These are phyloP conservation scores for Calycina marina DNA, from an alignment of 2,329 filamentous ascomycete genomes.

Conservation along the genomic window DNA sequence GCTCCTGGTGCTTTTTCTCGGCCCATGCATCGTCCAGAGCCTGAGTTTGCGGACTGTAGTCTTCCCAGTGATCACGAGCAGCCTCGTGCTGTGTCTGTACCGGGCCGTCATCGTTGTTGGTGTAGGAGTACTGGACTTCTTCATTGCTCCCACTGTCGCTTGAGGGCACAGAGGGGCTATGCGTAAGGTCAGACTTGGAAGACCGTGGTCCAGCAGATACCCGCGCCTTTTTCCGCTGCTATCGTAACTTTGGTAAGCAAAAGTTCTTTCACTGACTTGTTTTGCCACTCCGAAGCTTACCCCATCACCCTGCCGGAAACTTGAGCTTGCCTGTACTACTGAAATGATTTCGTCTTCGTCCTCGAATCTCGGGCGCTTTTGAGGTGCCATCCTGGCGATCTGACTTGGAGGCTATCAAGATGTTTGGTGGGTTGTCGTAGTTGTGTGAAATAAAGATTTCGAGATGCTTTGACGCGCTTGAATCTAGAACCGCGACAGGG, in stretches of 20 bases:
- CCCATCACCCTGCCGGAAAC: constrained; percentile 10
- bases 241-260: background rate
- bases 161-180: constrained; percentile 10
- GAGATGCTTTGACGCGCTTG: too few species aligned
- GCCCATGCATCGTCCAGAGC: constrained; percentile 47
- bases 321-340: constrained; percentile 18
- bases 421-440: too few species aligned
- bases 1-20: constrained; percentile 40
- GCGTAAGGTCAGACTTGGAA: constrained; percentile 9
- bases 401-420: background rate
- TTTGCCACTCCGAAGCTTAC: constrained; percentile 4
- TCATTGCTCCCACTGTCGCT: constrained; percentile 20
- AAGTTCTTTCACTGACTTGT: background rate
- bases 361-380: constrained; percentile 25
- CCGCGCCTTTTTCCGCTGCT: constrained; percentile 29
- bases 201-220: constrained; percentile 15
- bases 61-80: constrained; percentile 40
- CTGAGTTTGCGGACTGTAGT: constrained; percentile 39
- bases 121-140: constrained; percentile 9
- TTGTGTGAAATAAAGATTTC: too few species aligned
- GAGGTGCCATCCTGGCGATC: constrained; percentile 25
- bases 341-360: constrained; percentile 23
- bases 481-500: too few species aligned
- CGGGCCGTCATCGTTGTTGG: constrained; percentile 6
- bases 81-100: constrained; percentile 42